Evolutionary conservation across 257 asterid species (phyloP).

Genomic region (Sherardia arvensis): DNA sequence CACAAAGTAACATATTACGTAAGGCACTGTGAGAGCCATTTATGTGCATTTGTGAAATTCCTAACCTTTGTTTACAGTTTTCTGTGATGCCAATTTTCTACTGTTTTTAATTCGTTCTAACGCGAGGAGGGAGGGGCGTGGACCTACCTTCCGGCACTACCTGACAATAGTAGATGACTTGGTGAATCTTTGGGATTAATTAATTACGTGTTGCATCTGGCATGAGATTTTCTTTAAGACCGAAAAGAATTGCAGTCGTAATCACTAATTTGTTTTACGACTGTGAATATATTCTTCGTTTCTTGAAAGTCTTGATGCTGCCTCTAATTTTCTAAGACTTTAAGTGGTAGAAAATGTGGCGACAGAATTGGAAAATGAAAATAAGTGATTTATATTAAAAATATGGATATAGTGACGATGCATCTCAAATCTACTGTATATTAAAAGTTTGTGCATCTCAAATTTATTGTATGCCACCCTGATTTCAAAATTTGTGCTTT

Average conservation of each 20-base stretch:
- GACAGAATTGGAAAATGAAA: no score
- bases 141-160: slow-evolving; percentile 18
- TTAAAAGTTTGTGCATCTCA: no score
- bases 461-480: no score
- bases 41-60: neutral
- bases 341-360: no score
- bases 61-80: neutral
- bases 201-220: neutral
- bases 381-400: no score
- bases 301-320: no score
- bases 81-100: neutral
- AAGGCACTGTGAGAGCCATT: slow-evolving; percentile 7
- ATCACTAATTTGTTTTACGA: neutral
- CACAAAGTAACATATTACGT: slow-evolving; percentile 29
- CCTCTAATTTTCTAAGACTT: no score
- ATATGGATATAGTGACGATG: no score
- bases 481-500: no score
- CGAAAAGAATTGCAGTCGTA: no score
- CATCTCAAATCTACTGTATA: no score
- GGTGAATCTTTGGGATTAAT: neutral
- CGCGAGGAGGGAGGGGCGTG: slow-evolving; percentile 18
- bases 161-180: slow-evolving; percentile 30
- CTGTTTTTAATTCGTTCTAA: slow-evolving; percentile 1
- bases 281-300: no score
- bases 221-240: neutral